phyloP scores from a whole-genome alignment of 164 flowering plant species.

The Amborella trichopoda region DNA sequence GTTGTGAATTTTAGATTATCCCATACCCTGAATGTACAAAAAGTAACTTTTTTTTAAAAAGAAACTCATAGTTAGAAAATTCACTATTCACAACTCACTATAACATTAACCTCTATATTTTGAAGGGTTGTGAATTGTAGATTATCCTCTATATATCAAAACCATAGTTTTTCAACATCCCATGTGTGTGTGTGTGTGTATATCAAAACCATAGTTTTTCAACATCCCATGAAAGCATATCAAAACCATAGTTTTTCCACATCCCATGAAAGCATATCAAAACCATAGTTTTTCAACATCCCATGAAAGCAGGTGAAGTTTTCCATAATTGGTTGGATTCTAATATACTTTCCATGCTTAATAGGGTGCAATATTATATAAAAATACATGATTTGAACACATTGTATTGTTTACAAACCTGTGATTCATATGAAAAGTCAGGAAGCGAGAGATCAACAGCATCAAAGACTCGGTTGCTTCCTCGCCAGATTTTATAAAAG shows the following conservation, averaged over 20 bases:
- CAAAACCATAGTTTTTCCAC: conserved; percentile 37
- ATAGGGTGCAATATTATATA: neutral
- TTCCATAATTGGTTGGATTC: neutral
- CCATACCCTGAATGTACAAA: too few relatives aligned
- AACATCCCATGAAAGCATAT: neutral
- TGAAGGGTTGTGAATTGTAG: too few relatives aligned
- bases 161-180: conserved; percentile 46
- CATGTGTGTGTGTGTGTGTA: conserved; percentile 70
- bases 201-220: conserved; percentile 78
- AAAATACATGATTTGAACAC: too few relatives aligned
- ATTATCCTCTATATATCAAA: too few relatives aligned
- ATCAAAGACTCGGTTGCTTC: conserved; percentile 56
- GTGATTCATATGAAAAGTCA: conserved; percentile 64
- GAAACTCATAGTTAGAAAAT: too few relatives aligned
- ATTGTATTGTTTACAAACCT: conserved; percentile 54
- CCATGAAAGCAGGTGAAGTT: conserved; percentile 1
- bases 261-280: conserved; percentile 76
- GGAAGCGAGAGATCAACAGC: conserved; percentile 76
- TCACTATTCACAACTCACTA: too few relatives aligned
- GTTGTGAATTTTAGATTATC: too few relatives aligned
- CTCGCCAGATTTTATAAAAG: conserved; percentile 48
- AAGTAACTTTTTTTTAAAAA: too few relatives aligned
- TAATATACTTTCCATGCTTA: neutral
- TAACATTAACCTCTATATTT: too few relatives aligned
- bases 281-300: conserved; percentile 45